Base-by-base conservation (phyloP, 192 early-diverging fungal species). In the Globomyces pollinis-pini region DNA sequence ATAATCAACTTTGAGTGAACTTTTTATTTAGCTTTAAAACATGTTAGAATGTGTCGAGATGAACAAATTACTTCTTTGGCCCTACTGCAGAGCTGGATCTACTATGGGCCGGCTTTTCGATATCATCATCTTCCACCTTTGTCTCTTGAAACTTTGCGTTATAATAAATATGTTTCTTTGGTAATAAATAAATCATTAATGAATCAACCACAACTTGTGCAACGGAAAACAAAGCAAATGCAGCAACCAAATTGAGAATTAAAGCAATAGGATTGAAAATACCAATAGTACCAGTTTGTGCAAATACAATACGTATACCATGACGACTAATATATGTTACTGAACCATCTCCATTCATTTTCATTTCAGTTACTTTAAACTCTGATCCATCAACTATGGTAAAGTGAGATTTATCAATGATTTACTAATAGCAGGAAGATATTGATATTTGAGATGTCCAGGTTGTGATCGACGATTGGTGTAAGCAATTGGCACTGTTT, bases 121-220 rank as follows among this genome's bases (percentile, higher is more conserved):
- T n/a, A n/a, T n/a, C n/a, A n/a, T n/a, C n/a, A n/a, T n/a, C n/a
- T n/a, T n/a, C n/a, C 35, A 51, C 50, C 16, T 15, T 16, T 2
- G 30, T 51, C 28, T 51, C 50, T 33, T 51, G 30, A 24, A 33
- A 51, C 50, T 51, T 51, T 30, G 50, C 50, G 33, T 3, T 34
- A 7, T 51, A 31, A 16, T 51, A 51, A 28, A 33, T 31, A 20
- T 51, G 30, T 18, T 24, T 31, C 16, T 34, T 34, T 51, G 32
- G 32, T 51, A 34, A 24, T 1, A 51, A 26, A 16, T 33, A 34
- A 51, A 73, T 38, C 62, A 73, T 73, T 24, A 66, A 44, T 0
- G 16, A 34, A 30, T 73, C 71, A 39, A 73, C 71, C 29, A 69
- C 60, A n/a, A 66, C 18, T 20, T 62, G 38, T 5, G 71, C 71